Evolutionary conservation across 1,284 basidiomycete species (phyloP), one percentile per base, ranked within the genome.

Genomic region (Hypsizygus ulmarius): DNA sequence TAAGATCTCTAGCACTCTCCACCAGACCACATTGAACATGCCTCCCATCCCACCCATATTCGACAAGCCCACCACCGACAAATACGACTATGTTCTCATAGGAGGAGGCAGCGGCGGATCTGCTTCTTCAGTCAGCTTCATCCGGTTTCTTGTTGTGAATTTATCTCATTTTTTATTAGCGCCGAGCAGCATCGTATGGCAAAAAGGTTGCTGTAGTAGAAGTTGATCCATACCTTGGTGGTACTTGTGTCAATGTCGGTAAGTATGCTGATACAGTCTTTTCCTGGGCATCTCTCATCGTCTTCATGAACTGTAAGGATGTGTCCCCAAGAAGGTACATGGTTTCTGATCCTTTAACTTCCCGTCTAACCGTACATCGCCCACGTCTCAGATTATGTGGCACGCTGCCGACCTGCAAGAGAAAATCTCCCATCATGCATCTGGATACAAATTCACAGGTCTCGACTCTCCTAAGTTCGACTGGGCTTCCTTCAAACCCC

Each of bases 171-270:
- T 38, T n/a, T 34, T 16, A 19, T 28, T 10, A 91, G 91, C 79
- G 93, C 54, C 82, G 97, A 49, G 95, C 95, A 10, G 90, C 88
- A n/a, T 78, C 78, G 16, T 96, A 98, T 67, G 95, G 96, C 44
- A 92, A 90, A 64, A 97, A 96, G 68, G 93, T 93, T 41, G 93
- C 91, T 9, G 73, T 98, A 18, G 84, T 97, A 28, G 96, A 99
- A 67, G 78, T 77, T 41, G 81, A 82, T 6, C 80, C 82, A 15
- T 68, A 78, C 33, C 79, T 96, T 4, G 97, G 97, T 33, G 97
- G 97, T 37, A 99, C 97, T 30, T 99, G 97, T 64, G 96, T 99
- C 53, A 98, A 90, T 62, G 89, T 96, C 51, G 93, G 91, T 86
- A 57, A 57, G 87, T 77, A 21, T 39, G 18, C 28, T 34, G 10